Base-by-base conservation (phyloP, 257 asterid species). In the Przewalskia tangutica region DNA sequence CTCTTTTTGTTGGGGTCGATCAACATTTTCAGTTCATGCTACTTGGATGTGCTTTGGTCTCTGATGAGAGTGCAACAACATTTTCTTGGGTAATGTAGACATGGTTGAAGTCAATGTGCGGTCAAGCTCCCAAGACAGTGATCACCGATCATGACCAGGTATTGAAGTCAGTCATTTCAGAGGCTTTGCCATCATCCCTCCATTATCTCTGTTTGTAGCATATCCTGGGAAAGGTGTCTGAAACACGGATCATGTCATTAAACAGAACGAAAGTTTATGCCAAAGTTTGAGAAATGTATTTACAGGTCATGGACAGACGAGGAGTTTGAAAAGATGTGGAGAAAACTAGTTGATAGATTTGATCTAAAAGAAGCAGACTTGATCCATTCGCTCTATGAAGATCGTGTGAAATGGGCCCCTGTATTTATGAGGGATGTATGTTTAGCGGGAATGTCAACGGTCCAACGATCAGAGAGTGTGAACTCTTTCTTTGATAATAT, bases 21-120 rank as follows among this genome's bases (percentile, higher is more conserved):
- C 99, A 95, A 75, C 98, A 95, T 85, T 94, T 91, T 85, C 99
- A 95, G 90, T 92, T 92, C 88, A 87, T 94, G 90, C 88, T 91
- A 81, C 97, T 94, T 68, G 99, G 99, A 79, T 92, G 99, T 89
- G 99, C 99, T 82, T 84, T 95, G 92, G 81, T 95, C 59, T 91
- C 92, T 80, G 98, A 95, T 79, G 98, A 95, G 86, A 92, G 81
- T 71, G 86, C 82, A 60, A 89, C 92, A 48, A 88, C 98, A 16
- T 91, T 80, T 89, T 88, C 92, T 36, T 95, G 99, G 99, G 91
- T 94, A 81, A 89, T 91, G 95, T 86, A 83, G 58, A 90, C 95
- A 80, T 95, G 99, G 99, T 84, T 94, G 88, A 93, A 81, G 88
- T 97, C 97, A 70, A 88, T 94, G 95, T 95, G 97, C 54, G 91